A percentile compares a stretch with the other conserved stretches of the same genome.
phyloP scores from a whole-genome alignment of 495 filamentous ascomycete species.

The Endocarpon pusillum region DNA sequence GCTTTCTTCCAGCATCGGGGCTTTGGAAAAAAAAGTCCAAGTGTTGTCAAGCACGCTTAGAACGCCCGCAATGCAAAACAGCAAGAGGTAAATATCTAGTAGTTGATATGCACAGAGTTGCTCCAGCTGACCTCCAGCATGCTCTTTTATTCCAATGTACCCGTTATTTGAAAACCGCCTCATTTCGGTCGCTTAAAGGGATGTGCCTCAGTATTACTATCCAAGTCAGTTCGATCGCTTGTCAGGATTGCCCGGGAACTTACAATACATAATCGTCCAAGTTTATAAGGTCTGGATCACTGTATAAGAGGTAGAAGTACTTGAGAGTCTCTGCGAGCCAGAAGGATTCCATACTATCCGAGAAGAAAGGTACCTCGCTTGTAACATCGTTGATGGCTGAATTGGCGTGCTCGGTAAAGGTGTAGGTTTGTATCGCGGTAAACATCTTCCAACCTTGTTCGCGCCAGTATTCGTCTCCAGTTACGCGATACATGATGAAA shows the following conservation, averaged over 20 bases:
- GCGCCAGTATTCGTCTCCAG: conserved; percentile 64
- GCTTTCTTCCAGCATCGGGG: too few relatives aligned
- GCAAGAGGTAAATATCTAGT: too few relatives aligned
- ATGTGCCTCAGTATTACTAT: conserved; percentile 39
- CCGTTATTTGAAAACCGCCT: too few relatives aligned
- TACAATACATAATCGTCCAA: conserved; percentile 73
- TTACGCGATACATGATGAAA: conserved; percentile 90
- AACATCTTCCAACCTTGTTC: conserved; percentile 88
- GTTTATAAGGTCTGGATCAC: conserved; percentile 51
- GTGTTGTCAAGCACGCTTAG: too few relatives aligned
- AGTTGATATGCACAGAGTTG: too few relatives aligned
- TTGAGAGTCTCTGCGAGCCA: conserved; percentile 65
- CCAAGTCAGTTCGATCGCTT: background rate
- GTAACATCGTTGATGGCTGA: conserved; percentile 65
- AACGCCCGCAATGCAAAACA: too few relatives aligned
- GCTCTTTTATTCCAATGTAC: too few relatives aligned
- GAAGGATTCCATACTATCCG: conserved; percentile 39
- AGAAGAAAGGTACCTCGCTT: conserved; percentile 18
- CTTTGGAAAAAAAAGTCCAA: too few relatives aligned
- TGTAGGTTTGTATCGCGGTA: conserved; percentile 48
- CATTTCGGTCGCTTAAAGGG: conserved; percentile 33
- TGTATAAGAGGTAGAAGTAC: conserved; percentile 66
- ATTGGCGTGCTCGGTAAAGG: conserved; percentile 47
- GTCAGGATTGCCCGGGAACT: conserved; percentile 13
- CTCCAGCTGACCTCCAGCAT: too few relatives aligned